These are phyloP conservation scores for Naumovozyma baii DNA, from an alignment of 805 yeast genomes.

Conservation along the genomic window DNA sequence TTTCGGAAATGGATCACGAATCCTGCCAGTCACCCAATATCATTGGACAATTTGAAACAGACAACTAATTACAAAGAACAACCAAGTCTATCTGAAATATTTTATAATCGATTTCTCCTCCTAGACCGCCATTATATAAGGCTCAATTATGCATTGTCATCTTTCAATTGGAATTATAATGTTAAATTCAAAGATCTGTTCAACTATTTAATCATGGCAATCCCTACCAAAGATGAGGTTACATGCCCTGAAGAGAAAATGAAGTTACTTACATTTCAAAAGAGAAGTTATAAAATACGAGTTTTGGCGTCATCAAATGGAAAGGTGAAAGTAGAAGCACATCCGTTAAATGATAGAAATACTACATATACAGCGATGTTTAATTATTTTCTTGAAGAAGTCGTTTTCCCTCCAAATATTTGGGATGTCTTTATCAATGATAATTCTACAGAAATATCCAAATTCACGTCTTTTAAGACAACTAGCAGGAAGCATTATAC, in stretches of 20 bases:
- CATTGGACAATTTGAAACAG: no score
- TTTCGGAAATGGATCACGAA: not conserved
- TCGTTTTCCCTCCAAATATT: slow-evolving; percentile 16
- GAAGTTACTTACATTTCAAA: not conserved
- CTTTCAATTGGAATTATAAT: slow-evolving; percentile 42
- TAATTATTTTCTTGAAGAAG: slow-evolving; percentile 18
- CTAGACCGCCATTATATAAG: slow-evolving; percentile 57
- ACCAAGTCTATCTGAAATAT: slow-evolving; percentile 8
- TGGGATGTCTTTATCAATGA: slow-evolving; percentile 62
- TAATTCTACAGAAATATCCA: slow-evolving; percentile 45
- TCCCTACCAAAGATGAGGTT: slow-evolving; percentile 15
- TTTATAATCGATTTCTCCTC: slow-evolving; percentile 42
- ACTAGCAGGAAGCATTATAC: slow-evolving; percentile 58
- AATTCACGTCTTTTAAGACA: slow-evolving; percentile 83
- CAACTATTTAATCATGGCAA: slow-evolving; percentile 31
- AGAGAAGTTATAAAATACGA: slow-evolving; percentile 38
- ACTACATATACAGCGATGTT: slow-evolving; percentile 2
- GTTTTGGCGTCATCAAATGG: slow-evolving; percentile 34
- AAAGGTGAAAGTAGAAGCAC: slow-evolving; percentile 31
- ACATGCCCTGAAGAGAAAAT: slow-evolving; percentile 6
- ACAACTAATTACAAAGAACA: not conserved
- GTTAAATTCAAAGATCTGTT: slow-evolving; percentile 38
- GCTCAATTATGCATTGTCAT: slow-evolving; percentile 42
- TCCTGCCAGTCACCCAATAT: not conserved
- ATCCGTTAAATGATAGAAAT: slow-evolving; percentile 16